phyloP scores from a whole-genome alignment of 2,329 filamentous ascomycete species.

The Fusarium begoniae region DNA sequence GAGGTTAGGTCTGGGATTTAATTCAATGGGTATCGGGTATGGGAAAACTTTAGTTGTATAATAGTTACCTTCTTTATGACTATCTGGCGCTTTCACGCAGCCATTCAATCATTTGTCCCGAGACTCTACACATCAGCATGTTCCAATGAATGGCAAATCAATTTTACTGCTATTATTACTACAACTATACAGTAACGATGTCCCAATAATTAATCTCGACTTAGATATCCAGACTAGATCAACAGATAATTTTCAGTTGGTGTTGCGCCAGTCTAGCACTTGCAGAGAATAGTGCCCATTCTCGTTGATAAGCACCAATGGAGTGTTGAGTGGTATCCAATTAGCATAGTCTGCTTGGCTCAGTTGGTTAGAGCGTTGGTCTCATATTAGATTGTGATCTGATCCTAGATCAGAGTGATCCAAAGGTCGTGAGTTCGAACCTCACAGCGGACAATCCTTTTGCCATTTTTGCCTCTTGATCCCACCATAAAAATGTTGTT shows the following conservation, averaged over 20 bases:
- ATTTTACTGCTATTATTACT: background rate
- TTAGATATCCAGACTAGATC: accelerated
- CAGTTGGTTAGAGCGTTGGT: slow-evolving; percentile 31
- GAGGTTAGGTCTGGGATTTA: slow-evolving; percentile 10
- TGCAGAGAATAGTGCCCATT: accelerated
- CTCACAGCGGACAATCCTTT: slow-evolving; percentile 24
- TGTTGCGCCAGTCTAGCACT: background rate
- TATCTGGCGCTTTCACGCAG: background rate
- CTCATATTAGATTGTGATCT: slow-evolving; percentile 23
- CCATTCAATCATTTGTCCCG: background rate
- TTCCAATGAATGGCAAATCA: no score
- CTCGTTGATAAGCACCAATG: accelerated
- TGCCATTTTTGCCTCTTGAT: background rate
- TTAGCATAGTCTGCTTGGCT: slow-evolving; percentile 16
- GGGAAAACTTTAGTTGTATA: background rate
- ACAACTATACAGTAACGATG: background rate
- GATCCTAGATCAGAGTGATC: slow-evolving; percentile 18
- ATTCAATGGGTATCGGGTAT: background rate
- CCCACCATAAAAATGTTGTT: background rate
- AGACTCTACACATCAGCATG: background rate
- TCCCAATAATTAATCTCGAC: accelerated
- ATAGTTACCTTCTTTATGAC: background rate
- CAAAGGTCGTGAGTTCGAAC: slow-evolving; percentile 38
- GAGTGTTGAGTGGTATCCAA: accelerated
- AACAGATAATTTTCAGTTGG: background rate